Percentiles rank a stretch among this genome's conserved stretches.
These are phyloP conservation scores for Pyrenochaeta sp. DNA, from an alignment of 2,329 filamentous ascomycete genomes.

Conservation along the genomic window DNA sequence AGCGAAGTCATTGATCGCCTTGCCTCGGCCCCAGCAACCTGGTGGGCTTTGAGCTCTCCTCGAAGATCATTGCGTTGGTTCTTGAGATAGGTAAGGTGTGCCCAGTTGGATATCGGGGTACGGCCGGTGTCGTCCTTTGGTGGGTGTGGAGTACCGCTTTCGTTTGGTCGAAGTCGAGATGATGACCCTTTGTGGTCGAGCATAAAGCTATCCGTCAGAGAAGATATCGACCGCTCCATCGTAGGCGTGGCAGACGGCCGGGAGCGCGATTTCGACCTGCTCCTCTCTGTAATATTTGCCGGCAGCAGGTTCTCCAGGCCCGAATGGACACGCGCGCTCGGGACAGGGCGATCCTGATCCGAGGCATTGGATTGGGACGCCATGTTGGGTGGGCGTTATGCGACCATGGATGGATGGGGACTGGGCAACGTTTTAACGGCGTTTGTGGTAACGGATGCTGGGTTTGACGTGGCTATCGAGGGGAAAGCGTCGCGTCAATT, in stretches of 20 bases:
- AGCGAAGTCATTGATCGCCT: conserved; percentile 45
- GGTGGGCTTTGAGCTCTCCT: conserved; percentile 41
- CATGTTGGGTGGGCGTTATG: conserved; percentile 24
- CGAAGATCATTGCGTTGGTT: conserved; percentile 43
- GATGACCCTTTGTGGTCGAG: conserved; percentile 34
- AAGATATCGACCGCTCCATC: conserved; percentile 40
- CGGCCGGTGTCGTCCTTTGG: conserved; percentile 31
- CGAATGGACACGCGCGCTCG: conserved; percentile 23
- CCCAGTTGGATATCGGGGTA: conserved; percentile 45
- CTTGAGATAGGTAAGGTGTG: conserved; percentile 46
- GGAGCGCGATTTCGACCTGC: conserved; percentile 24
- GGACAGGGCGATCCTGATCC: conserved; percentile 25
- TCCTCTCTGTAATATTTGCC: conserved; percentile 29
- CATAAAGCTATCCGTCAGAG: conserved; percentile 46
- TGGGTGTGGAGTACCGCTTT: conserved; percentile 14
- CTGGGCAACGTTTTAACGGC: too few species aligned
- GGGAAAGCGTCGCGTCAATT: conserved; percentile 30
- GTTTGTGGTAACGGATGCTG: too few species aligned
- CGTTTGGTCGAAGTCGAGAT: conserved; percentile 15
- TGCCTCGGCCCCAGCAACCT: conserved; percentile 42
- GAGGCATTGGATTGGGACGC: conserved; percentile 18
- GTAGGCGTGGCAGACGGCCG: conserved; percentile 32
- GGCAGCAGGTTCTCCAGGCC: conserved; percentile 41
- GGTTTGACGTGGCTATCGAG: too few species aligned
- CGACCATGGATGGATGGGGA: conserved; percentile 22